Conservation (phyloP, 2,329 filamentous ascomycete genomes). For the Pseudogymnoascus sp. region DNA sequence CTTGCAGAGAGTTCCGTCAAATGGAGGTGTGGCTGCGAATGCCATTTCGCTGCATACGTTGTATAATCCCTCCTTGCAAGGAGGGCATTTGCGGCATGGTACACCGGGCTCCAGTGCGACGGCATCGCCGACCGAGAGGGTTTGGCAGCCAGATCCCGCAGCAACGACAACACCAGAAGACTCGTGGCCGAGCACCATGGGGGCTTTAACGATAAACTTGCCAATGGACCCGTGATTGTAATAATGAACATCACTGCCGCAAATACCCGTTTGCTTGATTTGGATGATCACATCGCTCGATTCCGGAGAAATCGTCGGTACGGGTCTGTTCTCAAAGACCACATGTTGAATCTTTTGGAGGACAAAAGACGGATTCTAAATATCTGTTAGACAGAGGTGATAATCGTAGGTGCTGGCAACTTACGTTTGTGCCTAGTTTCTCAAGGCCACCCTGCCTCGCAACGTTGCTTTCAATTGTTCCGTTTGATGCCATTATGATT, state of each 20-base stretch:
- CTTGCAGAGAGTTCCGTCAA: constrained; percentile 42
- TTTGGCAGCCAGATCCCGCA: constrained; percentile 40
- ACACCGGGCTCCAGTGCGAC: constrained; percentile 37
- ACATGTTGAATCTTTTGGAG: constrained; percentile 39
- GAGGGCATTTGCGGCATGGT: constrained; percentile 31
- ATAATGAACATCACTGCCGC: constrained; percentile 40
- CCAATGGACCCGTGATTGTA: constrained; percentile 65
- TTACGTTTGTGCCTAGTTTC: background rate
- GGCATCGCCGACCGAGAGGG: constrained; percentile 44
- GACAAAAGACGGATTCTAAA: constrained; percentile 41
- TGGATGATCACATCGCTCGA: constrained; percentile 37
- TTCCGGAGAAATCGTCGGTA: constrained; percentile 26
- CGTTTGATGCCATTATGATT: background rate
- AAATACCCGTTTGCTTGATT: constrained; percentile 41
- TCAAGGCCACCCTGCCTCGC: background rate
- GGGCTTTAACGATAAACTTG: constrained; percentile 54
- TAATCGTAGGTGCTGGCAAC: background rate
- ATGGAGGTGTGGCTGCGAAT: constrained; percentile 44
- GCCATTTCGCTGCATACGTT: constrained; percentile 37
- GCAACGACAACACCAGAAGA: constrained; percentile 48
- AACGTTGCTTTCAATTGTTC: background rate
- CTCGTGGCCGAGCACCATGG: constrained; percentile 53
- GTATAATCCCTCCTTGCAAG: constrained; percentile 36
- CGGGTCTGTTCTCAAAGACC: constrained; percentile 37
- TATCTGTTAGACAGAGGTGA: background rate